Percentiles rank a stretch among this genome's conserved stretches.
Evolutionary conservation across 1,139 yeast species (phyloP).

Genomic region (Suhomyces atakaporum): DNA sequence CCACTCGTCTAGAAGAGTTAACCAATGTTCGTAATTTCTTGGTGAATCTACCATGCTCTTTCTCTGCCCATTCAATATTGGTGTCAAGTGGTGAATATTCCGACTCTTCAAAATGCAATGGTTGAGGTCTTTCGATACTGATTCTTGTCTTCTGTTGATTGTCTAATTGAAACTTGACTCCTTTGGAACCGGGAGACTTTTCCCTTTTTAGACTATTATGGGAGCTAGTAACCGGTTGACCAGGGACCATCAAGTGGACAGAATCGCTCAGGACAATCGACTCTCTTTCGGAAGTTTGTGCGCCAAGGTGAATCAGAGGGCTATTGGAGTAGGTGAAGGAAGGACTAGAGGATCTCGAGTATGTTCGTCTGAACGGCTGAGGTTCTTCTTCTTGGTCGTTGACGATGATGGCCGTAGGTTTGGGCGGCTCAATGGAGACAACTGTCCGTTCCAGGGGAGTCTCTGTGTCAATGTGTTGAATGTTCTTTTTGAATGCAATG

Average conservation of each 20-base stretch:
- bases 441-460: not conserved
- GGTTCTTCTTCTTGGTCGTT: not conserved
- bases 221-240: not conserved
- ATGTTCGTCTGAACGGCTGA: not conserved
- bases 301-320: not conserved
- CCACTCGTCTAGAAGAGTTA: constrained; percentile 24
- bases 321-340: not conserved
- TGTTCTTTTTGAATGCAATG: not conserved
- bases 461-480: not conserved
- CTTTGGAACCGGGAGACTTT: constrained; percentile 1
- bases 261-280: constrained; percentile 5
- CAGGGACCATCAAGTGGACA: constrained; percentile 1
- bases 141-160: constrained; percentile 10
- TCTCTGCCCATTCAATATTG: constrained; percentile 14
- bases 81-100: constrained; percentile 7
- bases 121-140: constrained; percentile 17
- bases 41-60: constrained; percentile 25
- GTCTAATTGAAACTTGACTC: constrained; percentile 9
- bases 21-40: constrained; percentile 28
- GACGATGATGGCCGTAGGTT: not conserved
- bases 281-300: not conserved
- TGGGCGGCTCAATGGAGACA: not conserved
- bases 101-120: constrained; percentile 10
- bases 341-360: not conserved
- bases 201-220: not conserved